Conservation (phyloP, 129 eudicot genomes). For the Mikania micrantha region DNA sequence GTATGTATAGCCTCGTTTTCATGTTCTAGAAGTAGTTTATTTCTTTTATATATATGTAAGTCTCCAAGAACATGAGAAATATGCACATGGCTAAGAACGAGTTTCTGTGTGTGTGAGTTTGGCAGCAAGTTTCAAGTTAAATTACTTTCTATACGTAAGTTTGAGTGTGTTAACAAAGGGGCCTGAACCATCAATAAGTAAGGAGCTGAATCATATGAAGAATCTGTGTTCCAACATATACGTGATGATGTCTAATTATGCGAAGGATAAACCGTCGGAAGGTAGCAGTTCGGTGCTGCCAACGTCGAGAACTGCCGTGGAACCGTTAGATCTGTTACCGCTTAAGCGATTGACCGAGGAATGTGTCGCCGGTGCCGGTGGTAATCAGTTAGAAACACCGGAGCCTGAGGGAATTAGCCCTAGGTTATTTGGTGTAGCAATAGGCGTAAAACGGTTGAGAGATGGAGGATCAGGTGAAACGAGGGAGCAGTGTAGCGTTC, state of each 20-base stretch:
- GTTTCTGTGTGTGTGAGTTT: too few species aligned
- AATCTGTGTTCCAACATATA: conserved; percentile 57
- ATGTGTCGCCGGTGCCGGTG: not conserved
- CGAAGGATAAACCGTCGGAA: conserved; percentile 29
- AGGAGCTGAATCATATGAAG: conserved; percentile 68
- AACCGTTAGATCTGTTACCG: conserved; percentile 62
- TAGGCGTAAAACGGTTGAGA: conserved; percentile 61
- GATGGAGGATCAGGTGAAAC: conserved; percentile 28
- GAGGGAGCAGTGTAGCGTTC: conserved; percentile 35
- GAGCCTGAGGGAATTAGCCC: conserved; percentile 27
- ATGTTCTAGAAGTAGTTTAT: too few species aligned
- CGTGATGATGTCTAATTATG: conserved; percentile 54
- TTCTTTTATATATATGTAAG: too few species aligned
- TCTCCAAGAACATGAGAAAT: too few species aligned
- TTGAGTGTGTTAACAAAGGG: too few species aligned
- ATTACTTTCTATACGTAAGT: too few species aligned
- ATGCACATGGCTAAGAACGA: too few species aligned
- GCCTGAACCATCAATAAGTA: too few species aligned
- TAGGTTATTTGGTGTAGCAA: conserved; percentile 64
- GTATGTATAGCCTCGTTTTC: too few species aligned
- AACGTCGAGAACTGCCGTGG: not conserved
- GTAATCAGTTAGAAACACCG: not conserved
- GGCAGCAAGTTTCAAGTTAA: too few species aligned
- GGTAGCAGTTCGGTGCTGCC: conserved; percentile 23
- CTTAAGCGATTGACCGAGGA: conserved; percentile 39